phyloP scores from a whole-genome alignment of 2,329 filamentous ascomycete genomes.

The Neopestalotiopsis sp. region DNA sequence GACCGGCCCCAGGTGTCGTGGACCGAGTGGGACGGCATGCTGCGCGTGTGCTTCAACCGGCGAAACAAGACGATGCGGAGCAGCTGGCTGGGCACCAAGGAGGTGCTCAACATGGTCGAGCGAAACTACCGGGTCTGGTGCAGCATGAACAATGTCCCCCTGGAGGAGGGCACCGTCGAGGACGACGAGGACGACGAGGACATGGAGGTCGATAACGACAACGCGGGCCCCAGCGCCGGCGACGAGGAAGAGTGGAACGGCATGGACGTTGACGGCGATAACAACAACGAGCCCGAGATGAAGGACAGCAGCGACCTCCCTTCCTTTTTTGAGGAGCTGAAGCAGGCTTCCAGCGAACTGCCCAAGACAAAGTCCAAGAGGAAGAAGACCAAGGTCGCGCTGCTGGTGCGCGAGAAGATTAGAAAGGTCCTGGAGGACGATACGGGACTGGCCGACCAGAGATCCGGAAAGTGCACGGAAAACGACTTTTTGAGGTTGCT shows the following conservation, averaged over 20 bases:
- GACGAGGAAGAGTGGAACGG: slow-evolving; percentile 53
- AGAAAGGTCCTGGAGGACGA: slow-evolving; percentile 81
- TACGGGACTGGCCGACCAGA: slow-evolving; percentile 79
- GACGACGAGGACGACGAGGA: slow-evolving; percentile 44
- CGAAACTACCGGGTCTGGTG: slow-evolving; percentile 91
- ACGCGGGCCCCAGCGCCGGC: slow-evolving; percentile 42
- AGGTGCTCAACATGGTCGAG: slow-evolving; percentile 82
- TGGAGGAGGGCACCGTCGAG: slow-evolving; percentile 70
- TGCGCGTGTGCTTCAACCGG: slow-evolving; percentile 79
- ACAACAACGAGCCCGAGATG: slow-evolving; percentile 46
- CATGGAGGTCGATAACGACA: slow-evolving; percentile 44
- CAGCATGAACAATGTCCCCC: slow-evolving; percentile 78
- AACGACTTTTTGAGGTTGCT: slow-evolving; percentile 87
- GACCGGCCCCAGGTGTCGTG: slow-evolving; percentile 86
- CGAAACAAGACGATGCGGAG: slow-evolving; percentile 91
- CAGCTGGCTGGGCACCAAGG: slow-evolving; percentile 79
- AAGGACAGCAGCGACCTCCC: slow-evolving; percentile 71
- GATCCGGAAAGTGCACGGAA: slow-evolving; percentile 87
- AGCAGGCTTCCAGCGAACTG: slow-evolving; percentile 41
- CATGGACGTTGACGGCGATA: slow-evolving; percentile 54
- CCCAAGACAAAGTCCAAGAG: slow-evolving; percentile 70
- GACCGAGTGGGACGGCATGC: slow-evolving; percentile 92
- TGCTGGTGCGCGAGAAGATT: slow-evolving; percentile 87
- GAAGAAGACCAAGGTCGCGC: slow-evolving; percentile 78
- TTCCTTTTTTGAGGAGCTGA: slow-evolving; percentile 78